Conservation (phyloP, 371 early-diverging fungal genomes). For the Fennellomyces sp. region DNA sequence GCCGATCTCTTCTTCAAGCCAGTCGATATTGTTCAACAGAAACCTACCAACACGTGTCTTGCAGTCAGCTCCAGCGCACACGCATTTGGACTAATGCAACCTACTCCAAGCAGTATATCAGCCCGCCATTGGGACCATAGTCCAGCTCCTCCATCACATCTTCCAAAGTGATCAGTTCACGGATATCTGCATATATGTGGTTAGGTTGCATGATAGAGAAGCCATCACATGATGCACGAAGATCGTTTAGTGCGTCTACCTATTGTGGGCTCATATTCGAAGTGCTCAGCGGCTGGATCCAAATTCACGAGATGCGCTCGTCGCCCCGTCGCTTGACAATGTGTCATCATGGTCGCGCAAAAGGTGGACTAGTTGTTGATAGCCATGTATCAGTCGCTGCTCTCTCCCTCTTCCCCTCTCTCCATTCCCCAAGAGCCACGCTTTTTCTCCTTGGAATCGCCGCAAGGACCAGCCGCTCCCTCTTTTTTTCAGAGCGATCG, state of each 20-base stretch:
- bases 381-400: not conserved
- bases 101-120: constrained; percentile 95
- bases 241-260: constrained; percentile 37
- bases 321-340: constrained; percentile 82
- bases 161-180: constrained; percentile 94
- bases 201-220: too few relatives aligned
- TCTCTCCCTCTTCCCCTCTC: not conserved
- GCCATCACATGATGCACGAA: not conserved
- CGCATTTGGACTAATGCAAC: not conserved
- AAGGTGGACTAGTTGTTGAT: constrained; percentile 82
- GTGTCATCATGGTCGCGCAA: constrained; percentile 93
- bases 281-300: constrained; percentile 97
- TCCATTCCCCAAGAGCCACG: not conserved
- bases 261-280: constrained; percentile 90
- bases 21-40: constrained; percentile 93
- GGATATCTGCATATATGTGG: constrained; percentile 70
- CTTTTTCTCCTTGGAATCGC: not conserved
- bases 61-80: not conserved
- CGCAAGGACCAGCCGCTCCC: not conserved
- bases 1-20: constrained; percentile 93
- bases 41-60: constrained; percentile 43
- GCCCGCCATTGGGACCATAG: constrained; percentile 99
- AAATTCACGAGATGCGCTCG: constrained; percentile 94
- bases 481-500: constrained; percentile 1
- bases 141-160: constrained; percentile 98